Evolutionary conservation across 768 basidiomycete genomes (phyloP).

Genomic region (Baorangia bicolor): DNA sequence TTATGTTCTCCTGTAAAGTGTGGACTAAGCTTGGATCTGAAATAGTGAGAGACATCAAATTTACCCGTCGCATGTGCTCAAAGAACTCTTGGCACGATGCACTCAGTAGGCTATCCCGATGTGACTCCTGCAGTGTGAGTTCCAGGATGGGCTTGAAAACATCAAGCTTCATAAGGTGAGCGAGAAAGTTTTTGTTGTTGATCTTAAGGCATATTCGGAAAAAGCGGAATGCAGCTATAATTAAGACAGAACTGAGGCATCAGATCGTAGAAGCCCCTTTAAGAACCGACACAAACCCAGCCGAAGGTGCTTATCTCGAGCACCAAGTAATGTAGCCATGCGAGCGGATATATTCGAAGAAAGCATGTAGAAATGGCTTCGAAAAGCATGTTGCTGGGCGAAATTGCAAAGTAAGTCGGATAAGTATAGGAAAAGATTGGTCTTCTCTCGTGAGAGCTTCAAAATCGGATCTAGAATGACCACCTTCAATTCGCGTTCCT

Average conservation of each 20-base stretch:
- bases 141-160: slow-evolving; percentile 81
- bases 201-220: slow-evolving; percentile 83
- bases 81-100: slow-evolving; percentile 97
- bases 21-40: slow-evolving; percentile 5
- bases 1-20: slow-evolving; percentile 73
- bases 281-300: slow-evolving; percentile 59
- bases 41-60: slow-evolving; percentile 21
- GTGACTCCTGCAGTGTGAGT: slow-evolving; percentile 77
- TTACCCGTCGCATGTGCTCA: slow-evolving; percentile 83
- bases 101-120: slow-evolving; percentile 87
- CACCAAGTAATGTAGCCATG: slow-evolving; percentile 73
- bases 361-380: slow-evolving; percentile 87
- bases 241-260: slow-evolving; percentile 4
- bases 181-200: slow-evolving; percentile 73
- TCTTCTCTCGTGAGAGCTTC: slow-evolving; percentile 65
- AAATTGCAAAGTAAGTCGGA: slow-evolving; percentile 91
- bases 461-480: slow-evolving; percentile 47
- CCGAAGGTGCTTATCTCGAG: slow-evolving; percentile 88
- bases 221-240: slow-evolving; percentile 84
- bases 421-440: slow-evolving; percentile 83
- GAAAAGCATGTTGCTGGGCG: slow-evolving; percentile 85
- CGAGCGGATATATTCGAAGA: slow-evolving; percentile 73
- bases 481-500: slow-evolving; percentile 2
- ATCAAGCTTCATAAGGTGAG: slow-evolving; percentile 81
- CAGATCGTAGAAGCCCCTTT: slow-evolving; percentile 5